These are phyloP conservation scores for Candida dubliniensis DNA, from an alignment of 1,139 yeast genomes.

Conservation along the genomic window DNA sequence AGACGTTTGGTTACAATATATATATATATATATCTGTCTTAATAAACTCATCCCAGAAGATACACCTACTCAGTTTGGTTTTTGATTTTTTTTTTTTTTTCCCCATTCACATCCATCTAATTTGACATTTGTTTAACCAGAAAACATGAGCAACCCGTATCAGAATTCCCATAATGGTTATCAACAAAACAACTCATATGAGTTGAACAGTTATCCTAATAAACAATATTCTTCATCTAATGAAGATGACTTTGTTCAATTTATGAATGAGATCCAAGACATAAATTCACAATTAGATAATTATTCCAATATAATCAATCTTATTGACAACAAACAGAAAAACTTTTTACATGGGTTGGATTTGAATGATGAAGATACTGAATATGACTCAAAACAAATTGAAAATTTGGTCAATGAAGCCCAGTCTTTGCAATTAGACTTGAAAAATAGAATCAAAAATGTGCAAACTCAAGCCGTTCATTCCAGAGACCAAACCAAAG, in stretches of 20 bases:
- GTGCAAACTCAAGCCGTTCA: slow-evolving; percentile 63
- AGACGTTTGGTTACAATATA: no score
- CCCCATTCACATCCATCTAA: not conserved
- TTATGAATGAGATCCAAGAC: slow-evolving; percentile 80
- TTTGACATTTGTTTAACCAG: not conserved
- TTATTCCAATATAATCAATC: slow-evolving; percentile 72
- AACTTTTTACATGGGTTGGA: slow-evolving; percentile 76
- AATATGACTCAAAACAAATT: slow-evolving; percentile 70
- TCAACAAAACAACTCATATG: slow-evolving; percentile 14
- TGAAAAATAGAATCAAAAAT: slow-evolving; percentile 74
- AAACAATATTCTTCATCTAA: slow-evolving; percentile 21
- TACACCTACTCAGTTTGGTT: not conserved
- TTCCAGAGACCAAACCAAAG: slow-evolving; percentile 72
- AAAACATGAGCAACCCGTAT: slow-evolving; percentile 30
- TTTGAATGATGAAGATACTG: slow-evolving; percentile 75
- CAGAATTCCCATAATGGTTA: slow-evolving; percentile 12
- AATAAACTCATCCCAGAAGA: no score
- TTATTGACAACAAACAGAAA: slow-evolving; percentile 80
- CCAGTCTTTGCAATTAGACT: slow-evolving; percentile 68
- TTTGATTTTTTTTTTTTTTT: not conserved
- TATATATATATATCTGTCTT: no score
- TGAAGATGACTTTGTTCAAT: slow-evolving; percentile 65
- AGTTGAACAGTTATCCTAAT: slow-evolving; percentile 36
- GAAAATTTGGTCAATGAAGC: slow-evolving; percentile 80
- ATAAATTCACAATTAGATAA: slow-evolving; percentile 79